Evolutionary conservation across 345 rosid genomes (phyloP).

Genomic region (Citrus glauca): DNA sequence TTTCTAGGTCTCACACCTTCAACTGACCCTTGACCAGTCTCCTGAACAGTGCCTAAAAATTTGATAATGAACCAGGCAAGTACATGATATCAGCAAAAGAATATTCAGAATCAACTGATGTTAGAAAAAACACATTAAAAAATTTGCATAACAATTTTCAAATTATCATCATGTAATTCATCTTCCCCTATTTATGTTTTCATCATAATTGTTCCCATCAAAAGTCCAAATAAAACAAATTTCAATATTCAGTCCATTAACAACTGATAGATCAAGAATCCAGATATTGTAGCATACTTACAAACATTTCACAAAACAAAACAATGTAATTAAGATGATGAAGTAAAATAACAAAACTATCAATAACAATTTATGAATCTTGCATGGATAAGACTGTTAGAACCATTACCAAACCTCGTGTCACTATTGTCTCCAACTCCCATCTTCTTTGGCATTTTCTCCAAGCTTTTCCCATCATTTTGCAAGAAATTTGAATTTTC

Average conservation of each 20-base stretch:
- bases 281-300: neutral
- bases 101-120: neutral
- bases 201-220: neutral
- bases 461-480: slow-evolving; percentile 11
- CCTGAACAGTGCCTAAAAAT: slow-evolving; percentile 43
- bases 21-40: slow-evolving; percentile 19
- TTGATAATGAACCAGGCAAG: slow-evolving; percentile 12
- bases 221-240: neutral
- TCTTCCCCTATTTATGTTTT: neutral
- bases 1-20: slow-evolving; percentile 28
- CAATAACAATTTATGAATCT: neutral
- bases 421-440: slow-evolving; percentile 19
- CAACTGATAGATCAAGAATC: neutral
- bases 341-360: neutral
- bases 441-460: slow-evolving; percentile 17
- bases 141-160: neutral
- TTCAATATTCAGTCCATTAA: neutral
- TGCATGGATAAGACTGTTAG: neutral
- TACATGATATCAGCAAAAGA: neutral
- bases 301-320: neutral
- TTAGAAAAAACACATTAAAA: neutral
- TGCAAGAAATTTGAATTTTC: slow-evolving; percentile 2
- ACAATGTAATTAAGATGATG: neutral
- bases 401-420: slow-evolving; percentile 37
- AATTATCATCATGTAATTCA: neutral